Evolutionary conservation across 257 asterid genomes (phyloP).

Genomic region (Solanum ossicruentum): DNA sequence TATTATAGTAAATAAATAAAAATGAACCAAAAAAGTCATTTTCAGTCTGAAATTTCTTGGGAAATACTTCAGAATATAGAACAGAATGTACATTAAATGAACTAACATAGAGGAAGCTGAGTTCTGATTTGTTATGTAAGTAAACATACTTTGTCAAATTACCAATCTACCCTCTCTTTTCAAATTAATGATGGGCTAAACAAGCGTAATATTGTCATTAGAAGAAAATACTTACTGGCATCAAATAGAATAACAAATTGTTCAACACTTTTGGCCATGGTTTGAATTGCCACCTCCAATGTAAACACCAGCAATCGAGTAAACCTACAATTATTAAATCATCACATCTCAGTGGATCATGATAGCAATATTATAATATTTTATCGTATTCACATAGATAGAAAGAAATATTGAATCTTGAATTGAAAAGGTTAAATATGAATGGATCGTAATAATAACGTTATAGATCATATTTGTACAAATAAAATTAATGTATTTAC

Average conservation of each 20-base stretch:
- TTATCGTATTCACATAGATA: neutral
- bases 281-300: conserved; percentile 86
- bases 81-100: conserved; percentile 41
- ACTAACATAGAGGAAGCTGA: conserved; percentile 33
- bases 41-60: conserved; percentile 17
- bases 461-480: neutral
- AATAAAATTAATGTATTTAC: conserved; percentile 17
- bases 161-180: neutral
- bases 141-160: neutral
- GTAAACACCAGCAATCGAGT: conserved; percentile 76
- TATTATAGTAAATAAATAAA: neutral
- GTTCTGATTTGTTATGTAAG: conserved; percentile 22
- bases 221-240: conserved; percentile 53
- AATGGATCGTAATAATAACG: neutral
- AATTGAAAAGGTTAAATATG: neutral
- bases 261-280: conserved; percentile 65
- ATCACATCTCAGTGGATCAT: neutral
- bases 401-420: neutral
- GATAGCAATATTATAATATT: neutral
- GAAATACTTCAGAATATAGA: conserved; percentile 33
- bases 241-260: conserved; percentile 76
- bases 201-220: neutral
- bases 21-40: too few relatives aligned
- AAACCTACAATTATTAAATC: conserved; percentile 24
- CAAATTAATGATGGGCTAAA: neutral